A percentile compares a stretch with the other conserved stretches of the same genome.
These are phyloP conservation scores for Trametes punicea DNA, from an alignment of 768 basidiomycete genomes.

Conservation along the genomic window DNA sequence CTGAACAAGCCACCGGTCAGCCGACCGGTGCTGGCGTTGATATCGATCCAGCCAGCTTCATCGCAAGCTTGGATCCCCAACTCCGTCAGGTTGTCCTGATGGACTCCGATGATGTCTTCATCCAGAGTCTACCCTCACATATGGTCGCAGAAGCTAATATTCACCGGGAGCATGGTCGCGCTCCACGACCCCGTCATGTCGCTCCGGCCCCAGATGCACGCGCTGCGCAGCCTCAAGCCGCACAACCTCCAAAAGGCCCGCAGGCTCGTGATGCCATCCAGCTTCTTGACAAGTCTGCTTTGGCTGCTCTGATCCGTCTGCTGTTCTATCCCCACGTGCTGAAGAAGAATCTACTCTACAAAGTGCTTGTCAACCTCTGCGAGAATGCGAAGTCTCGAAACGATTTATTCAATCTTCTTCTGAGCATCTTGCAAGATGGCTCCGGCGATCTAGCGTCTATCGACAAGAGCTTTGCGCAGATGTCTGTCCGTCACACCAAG, in stretches of 20 bases:
- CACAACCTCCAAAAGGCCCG: constrained; percentile 46
- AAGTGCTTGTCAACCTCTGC: constrained; percentile 90
- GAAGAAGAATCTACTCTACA: constrained; percentile 80
- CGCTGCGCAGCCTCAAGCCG: constrained; percentile 6
- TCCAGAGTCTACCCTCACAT: constrained; percentile 76
- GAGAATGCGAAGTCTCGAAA: constrained; percentile 90
- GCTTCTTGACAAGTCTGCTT: constrained; percentile 84
- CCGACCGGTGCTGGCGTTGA: constrained; percentile 51
- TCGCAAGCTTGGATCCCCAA: constrained; percentile 86
- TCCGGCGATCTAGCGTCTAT: constrained; percentile 88
- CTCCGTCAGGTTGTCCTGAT: constrained; percentile 88
- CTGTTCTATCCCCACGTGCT: constrained; percentile 95
- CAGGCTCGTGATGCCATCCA: constrained; percentile 85
- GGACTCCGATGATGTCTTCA: constrained; percentile 84
- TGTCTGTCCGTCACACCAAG: constrained; percentile 72
- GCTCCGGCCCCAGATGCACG: constrained; percentile 7
- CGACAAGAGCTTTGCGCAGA: constrained; percentile 90
- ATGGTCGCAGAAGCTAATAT: constrained; percentile 81
- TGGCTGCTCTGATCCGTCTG: constrained; percentile 86
- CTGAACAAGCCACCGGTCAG: constrained; percentile 36
- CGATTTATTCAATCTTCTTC: constrained; percentile 90
- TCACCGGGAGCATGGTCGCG: constrained; percentile 52
- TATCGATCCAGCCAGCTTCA: constrained; percentile 87
- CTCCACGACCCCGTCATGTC: constrained; percentile 11
- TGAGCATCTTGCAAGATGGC: constrained; percentile 94